Conservation (phyloP, 164 flowering plant species). For the Kingdonia uniflora region DNA sequence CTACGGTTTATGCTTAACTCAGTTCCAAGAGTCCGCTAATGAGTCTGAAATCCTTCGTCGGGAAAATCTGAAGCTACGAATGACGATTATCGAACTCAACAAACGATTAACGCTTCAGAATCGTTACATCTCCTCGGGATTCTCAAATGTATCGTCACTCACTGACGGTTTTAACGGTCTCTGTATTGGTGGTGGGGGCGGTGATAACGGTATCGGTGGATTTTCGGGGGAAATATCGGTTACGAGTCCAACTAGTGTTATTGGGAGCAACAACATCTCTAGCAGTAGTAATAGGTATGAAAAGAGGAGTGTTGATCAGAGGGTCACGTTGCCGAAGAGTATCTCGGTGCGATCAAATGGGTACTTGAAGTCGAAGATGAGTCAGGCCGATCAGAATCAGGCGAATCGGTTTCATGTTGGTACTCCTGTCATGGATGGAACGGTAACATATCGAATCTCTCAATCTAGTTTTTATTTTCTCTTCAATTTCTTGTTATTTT, state of each 20-base stretch:
- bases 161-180: constrained; percentile 23
- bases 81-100: constrained; percentile 42
- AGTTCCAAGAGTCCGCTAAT: constrained; percentile 35
- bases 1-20: constrained; percentile 35
- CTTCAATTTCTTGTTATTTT: no score
- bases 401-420: background rate
- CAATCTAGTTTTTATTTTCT: background rate
- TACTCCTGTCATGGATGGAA: background rate
- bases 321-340: constrained; percentile 69
- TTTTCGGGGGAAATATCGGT: background rate
- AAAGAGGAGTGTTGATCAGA: constrained; percentile 12
- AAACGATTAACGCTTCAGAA: constrained; percentile 29
- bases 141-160: constrained; percentile 5
- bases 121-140: constrained; percentile 8
- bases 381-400: background rate
- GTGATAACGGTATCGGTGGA: constrained; percentile 1
- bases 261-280: constrained; percentile 10
- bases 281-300: constrained; percentile 11
- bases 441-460: background rate
- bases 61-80: constrained; percentile 50
- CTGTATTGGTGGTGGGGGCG: constrained; percentile 5
- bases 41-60: constrained; percentile 46
- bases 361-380: constrained; percentile 36
- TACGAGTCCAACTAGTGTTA: constrained; percentile 51
- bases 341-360: constrained; percentile 77